phyloP scores from a whole-genome alignment of 2,329 filamentous ascomycete genomes.

The Ascochyta fabae region DNA sequence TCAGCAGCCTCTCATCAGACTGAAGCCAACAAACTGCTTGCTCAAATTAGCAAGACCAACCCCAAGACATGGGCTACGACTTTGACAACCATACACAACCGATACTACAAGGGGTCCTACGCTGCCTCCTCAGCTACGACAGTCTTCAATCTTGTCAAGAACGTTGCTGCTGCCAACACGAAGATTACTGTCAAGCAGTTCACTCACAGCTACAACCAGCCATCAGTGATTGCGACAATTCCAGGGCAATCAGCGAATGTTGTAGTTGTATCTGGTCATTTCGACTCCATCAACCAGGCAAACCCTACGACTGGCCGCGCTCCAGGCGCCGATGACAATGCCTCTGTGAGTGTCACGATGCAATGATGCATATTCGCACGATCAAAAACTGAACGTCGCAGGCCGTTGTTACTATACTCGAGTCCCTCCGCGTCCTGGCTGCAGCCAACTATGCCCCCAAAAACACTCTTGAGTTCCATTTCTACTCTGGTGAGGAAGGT shows the following conservation, averaged over 20 bases:
- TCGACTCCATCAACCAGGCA: slow-evolving; percentile 91
- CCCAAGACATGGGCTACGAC: slow-evolving; percentile 21
- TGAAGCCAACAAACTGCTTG: slow-evolving; percentile 15
- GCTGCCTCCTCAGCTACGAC: slow-evolving; percentile 84
- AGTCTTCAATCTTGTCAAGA: slow-evolving; percentile 75
- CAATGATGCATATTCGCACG: slow-evolving; percentile 45
- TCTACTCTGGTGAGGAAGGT: slow-evolving; percentile 90
- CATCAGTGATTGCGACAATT: slow-evolving; percentile 83
- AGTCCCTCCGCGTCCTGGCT: slow-evolving; percentile 80
- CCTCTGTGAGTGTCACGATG: slow-evolving; percentile 86
- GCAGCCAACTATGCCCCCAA: slow-evolving; percentile 70
- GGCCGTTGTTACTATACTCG: slow-evolving; percentile 76
- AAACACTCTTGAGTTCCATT: slow-evolving; percentile 93
- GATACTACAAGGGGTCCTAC: slow-evolving; percentile 25
- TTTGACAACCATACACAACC: slow-evolving; percentile 23
- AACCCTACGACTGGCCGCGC: slow-evolving; percentile 80
- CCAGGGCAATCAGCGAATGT: slow-evolving; percentile 82
- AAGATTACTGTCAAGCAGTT: slow-evolving; percentile 75
- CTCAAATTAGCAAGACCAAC: slow-evolving; percentile 24
- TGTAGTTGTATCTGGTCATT: slow-evolving; percentile 84
- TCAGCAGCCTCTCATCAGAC: slow-evolving; percentile 15
- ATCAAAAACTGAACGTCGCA: background rate
- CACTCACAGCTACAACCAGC: slow-evolving; percentile 86
- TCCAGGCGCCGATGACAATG: slow-evolving; percentile 90
- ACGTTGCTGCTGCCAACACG: slow-evolving; percentile 73